Base-by-base conservation (phyloP, 2,329 filamentous ascomycete genomes). In the Scedosporium boydii region DNA sequence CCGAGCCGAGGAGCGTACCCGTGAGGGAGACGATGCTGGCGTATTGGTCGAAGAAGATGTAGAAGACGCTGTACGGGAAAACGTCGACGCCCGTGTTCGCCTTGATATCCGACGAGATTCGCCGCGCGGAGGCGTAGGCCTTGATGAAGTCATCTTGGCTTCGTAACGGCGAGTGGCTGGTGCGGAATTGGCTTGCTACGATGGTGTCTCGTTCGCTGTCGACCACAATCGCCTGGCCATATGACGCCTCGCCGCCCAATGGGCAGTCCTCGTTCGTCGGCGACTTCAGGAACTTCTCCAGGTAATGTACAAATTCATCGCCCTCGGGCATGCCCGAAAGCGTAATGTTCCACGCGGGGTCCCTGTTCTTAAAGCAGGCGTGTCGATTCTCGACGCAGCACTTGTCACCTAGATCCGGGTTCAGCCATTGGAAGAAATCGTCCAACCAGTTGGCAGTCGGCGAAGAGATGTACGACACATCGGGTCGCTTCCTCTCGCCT, bases 31-130 rank as follows among this genome's bases (percentile, higher is more conserved):
- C 86, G 65, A 99, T 98, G 63, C 84, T 85, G 5, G 91, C 83
- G 71, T 99, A 99, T 73, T 98, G 95, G 72, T 99, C 95, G 73
- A 99, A 99, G 83, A 98, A 99, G 73, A 99, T 93, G 78, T 99
- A 99, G 74, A 96, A 96, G 64, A 97, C 88, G 68, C 91, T 96
- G 78, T 99, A 99, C 0, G 95, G 91, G 81, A 99, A 99, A 3
- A 99, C 87, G 26, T 95, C 87, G 23, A 90, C 85, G 4, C 87
- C 84, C 4, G 92, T 93, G 60, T 82, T 80, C 61, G 83, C 75
- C 14, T 82, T 87, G 60, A 99, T 87, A 29, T 89, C 88, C 12
- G 86, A 77, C 0, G 93, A 87, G 65, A 99, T 96, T 64, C 95
- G 90, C 18, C 93, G 89, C 3, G 95, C 95, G 1, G 93, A 86